Evolutionary conservation across 306 rosid species (phyloP), one percentile per base, ranked within the genome.

Genomic region (Nissolia schottii): DNA sequence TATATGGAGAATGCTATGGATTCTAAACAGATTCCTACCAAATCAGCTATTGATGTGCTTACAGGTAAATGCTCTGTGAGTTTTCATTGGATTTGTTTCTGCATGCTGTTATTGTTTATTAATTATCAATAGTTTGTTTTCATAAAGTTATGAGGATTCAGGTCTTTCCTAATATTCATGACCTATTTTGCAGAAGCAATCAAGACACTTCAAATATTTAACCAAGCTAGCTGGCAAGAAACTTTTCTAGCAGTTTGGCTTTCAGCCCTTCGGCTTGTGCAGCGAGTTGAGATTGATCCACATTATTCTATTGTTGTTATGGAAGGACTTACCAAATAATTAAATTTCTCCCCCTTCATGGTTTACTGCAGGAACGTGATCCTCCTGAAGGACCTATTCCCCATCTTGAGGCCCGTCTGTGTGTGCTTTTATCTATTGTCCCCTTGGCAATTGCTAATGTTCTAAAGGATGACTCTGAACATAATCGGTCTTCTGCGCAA

Each of bases 201-300:
- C 80, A 83, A 70, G 86, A 81, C 86, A 18, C 88, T 86, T 45
- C 92, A 81, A 81, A 80, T 70, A 81, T 51, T 86, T 75, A 88
- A 90, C 88, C 90, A 86, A 85, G 88, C 96, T 71, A 86, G 84
- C 75, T 90, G 96, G 94, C 94, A 90, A 65, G 94, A 86, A 76
- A 86, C 96, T 57, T 86, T 90, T 80, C 80, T 86, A 41, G 96
- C 92, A 12, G 85, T 90, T 63, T 90, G 96, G 96, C 88, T 90
- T 63, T 86, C 96, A 70, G 94, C 96, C 64, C 96, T 90, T 80
- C 88, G 90, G 55, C 94, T 90, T 83, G 96, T 90, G 82, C 94
- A 90, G 77, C 87, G 96, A 76, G 96, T 88, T 86, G 90, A 83
- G 88, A 82, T 74, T 70, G 79, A 25, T 79, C 77, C 81, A 64